These are phyloP conservation scores for Rhodotorula mucilaginosa DNA, from an alignment of 1,284 basidiomycete species.

Conservation along the genomic window DNA sequence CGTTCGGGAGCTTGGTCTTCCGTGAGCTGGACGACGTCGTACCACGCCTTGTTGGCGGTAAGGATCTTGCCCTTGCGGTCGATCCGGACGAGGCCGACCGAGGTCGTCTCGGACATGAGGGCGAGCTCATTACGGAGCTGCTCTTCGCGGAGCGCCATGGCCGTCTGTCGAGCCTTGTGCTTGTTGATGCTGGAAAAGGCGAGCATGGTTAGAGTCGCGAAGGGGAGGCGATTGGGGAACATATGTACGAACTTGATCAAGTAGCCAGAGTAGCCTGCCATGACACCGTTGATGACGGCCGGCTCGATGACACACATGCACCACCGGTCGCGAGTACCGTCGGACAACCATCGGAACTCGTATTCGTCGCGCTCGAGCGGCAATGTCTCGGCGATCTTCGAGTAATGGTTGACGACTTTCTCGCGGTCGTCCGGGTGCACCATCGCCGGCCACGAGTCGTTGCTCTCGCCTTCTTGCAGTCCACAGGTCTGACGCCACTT, in stretches of 20 bases:
- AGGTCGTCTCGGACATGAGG: conserved; percentile 9
- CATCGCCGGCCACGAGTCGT: conserved; percentile 23
- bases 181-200: conserved; percentile 15
- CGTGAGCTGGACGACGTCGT: not conserved
- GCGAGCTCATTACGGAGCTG: conserved; percentile 23
- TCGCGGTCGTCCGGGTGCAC: conserved; percentile 16
- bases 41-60: conserved; percentile 22
- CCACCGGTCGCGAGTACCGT: conserved; percentile 4
- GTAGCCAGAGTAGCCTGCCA: conserved; percentile 15
- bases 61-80: conserved; percentile 18
- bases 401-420: conserved; percentile 19
- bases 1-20: conserved; percentile 6
- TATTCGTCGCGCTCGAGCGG: conserved; percentile 15
- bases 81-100: conserved; percentile 22
- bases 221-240: not conserved
- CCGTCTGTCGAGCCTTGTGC: conserved; percentile 18
- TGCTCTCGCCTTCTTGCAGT: conserved; percentile 5
- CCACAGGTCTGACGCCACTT: conserved; percentile 12
- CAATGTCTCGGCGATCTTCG: not conserved
- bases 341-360: conserved; percentile 16
- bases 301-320: conserved; percentile 7
- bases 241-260: conserved; percentile 13
- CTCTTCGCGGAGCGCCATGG: conserved; percentile 4
- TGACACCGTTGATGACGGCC: conserved; percentile 4
- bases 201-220: not conserved